These are phyloP conservation scores for Aspergillus sclerotiicarbonarius DNA, from an alignment of 495 filamentous ascomycete species.

Conservation along the genomic window DNA sequence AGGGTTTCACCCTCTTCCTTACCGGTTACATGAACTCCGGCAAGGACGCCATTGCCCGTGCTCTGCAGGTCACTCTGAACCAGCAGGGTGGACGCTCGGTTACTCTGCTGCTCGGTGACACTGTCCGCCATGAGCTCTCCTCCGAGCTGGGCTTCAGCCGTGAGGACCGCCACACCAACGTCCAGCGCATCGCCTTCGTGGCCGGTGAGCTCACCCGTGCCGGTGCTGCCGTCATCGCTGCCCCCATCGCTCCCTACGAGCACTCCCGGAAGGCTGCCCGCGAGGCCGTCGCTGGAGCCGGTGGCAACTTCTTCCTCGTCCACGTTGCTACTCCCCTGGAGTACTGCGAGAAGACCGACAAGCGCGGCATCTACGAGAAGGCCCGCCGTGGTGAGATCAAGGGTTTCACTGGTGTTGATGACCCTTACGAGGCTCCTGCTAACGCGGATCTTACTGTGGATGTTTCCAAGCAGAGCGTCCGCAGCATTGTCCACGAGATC, in stretches of 20 bases:
- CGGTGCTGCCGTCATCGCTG: conserved; percentile 92
- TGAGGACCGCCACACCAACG: conserved; percentile 92
- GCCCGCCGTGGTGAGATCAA: conserved; percentile 91
- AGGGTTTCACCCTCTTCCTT: conserved; percentile 98
- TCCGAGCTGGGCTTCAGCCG: conserved; percentile 93
- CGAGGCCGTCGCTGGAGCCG: conserved; percentile 75
- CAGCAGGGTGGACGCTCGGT: conserved; percentile 96
- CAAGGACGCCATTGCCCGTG: conserved; percentile 94
- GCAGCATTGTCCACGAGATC: conserved; percentile 96
- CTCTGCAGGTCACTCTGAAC: conserved; percentile 95
- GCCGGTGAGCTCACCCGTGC: conserved; percentile 90
- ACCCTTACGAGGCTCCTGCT: conserved; percentile 84
- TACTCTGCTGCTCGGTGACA: conserved; percentile 90
- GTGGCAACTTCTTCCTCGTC: conserved; percentile 87
- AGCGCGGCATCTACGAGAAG: conserved; percentile 82
- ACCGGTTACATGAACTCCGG: conserved; percentile 95
- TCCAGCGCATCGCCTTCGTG: conserved; percentile 94
- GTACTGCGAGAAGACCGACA: conserved; percentile 92
- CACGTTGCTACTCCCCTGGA: conserved; percentile 93
- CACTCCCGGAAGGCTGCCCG: conserved; percentile 68
- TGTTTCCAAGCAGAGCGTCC: conserved; percentile 76
- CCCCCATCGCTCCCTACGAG: conserved; percentile 96
- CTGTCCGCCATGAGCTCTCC: conserved; percentile 87
- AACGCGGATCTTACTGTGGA: conserved; percentile 87
- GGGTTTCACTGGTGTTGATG: conserved; percentile 98